Conservation (phyloP, 2,329 filamentous ascomycete species). For the Moelleriella libera region DNA sequence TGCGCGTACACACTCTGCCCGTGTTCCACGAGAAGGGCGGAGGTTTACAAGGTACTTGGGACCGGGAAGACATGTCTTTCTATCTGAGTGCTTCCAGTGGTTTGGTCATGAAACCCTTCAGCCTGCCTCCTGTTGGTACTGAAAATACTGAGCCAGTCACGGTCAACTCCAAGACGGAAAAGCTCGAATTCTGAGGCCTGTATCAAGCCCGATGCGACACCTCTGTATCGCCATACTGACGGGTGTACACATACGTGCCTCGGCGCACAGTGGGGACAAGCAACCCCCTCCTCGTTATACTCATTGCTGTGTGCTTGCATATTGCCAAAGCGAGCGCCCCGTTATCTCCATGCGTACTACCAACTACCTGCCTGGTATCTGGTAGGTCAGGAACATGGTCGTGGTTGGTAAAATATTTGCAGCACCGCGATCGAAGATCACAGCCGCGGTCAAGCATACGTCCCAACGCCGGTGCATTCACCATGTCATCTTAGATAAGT, state of each 20-base stretch:
- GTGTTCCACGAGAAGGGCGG: slow-evolving; percentile 81
- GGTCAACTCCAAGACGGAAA: slow-evolving; percentile 22
- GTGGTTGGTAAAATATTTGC: too few relatives aligned
- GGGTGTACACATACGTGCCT: background rate
- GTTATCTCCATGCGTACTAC: background rate
- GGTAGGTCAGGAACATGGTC: too few relatives aligned
- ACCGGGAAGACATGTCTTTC: slow-evolving; percentile 81
- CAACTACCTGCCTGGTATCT: too few relatives aligned
- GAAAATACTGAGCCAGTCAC: background rate
- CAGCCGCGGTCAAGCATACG: too few relatives aligned
- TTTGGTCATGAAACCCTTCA: slow-evolving; percentile 77
- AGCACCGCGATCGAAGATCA: too few relatives aligned
- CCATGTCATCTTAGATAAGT: too few relatives aligned
- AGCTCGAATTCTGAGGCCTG: slow-evolving; percentile 38
- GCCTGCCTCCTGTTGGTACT: slow-evolving; percentile 51
- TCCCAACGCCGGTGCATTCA: too few relatives aligned
- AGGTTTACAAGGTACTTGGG: slow-evolving; percentile 50
- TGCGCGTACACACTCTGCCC: slow-evolving; percentile 71
- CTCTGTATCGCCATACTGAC: too few relatives aligned
- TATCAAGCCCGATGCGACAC: too few relatives aligned
- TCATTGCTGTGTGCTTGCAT: background rate
- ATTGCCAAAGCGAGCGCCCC: background rate
- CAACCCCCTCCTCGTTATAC: too few relatives aligned
- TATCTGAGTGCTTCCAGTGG: slow-evolving; percentile 68
- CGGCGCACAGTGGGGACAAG: background rate